phyloP scores from a whole-genome alignment of 1,139 yeast genomes.

The Meyerozyma carpophila region DNA sequence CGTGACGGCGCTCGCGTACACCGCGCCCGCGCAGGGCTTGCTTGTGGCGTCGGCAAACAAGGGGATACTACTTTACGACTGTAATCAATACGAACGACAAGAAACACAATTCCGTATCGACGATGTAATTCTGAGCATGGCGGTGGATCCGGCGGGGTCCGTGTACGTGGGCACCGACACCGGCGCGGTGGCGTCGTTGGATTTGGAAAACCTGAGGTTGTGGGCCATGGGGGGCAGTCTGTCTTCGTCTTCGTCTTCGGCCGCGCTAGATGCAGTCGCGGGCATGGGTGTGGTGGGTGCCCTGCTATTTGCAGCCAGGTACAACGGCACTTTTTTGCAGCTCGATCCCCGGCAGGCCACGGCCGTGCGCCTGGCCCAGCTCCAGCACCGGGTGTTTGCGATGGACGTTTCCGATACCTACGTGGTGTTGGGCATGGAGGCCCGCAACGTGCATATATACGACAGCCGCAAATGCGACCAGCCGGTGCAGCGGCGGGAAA shows the following conservation, averaged over 20 bases:
- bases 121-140: neutral
- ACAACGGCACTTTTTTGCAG: neutral
- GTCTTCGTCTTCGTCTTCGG: neutral
- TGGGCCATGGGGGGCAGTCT: neutral
- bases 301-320: neutral
- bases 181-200: neutral
- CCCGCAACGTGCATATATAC: slow-evolving; percentile 51
- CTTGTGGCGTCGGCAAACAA: neutral
- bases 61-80: neutral
- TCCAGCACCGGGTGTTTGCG: slow-evolving; percentile 49
- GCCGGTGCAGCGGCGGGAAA: slow-evolving; percentile 54
- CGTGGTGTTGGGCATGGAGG: slow-evolving; percentile 54
- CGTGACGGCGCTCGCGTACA: neutral
- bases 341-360: neutral
- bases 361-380: neutral
- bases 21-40: neutral
- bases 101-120: neutral
- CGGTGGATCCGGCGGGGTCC: neutral
- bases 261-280: neutral
- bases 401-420: slow-evolving; percentile 51
- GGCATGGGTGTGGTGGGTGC: neutral
- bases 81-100: neutral
- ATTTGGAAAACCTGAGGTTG: neutral
- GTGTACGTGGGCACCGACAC: neutral
- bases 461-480: slow-evolving; percentile 43